These are phyloP conservation scores for Cryptosporidium ubiquitum DNA, from an alignment of 169 alveolate species.

Conservation along the genomic window DNA sequence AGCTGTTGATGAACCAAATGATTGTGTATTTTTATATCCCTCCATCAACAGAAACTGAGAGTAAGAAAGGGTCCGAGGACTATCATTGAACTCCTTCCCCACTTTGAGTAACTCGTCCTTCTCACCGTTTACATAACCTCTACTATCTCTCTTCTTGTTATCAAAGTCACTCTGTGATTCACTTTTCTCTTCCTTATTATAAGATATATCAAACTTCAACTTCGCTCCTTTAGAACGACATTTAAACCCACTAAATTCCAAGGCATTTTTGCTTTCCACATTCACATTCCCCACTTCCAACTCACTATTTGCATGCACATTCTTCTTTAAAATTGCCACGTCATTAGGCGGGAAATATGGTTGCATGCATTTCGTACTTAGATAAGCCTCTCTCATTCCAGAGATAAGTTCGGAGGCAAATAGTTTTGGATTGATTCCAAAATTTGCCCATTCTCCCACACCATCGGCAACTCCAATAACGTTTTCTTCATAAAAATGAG, in stretches of 20 bases:
- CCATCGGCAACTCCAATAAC: constrained; percentile 86
- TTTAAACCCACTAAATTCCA: neutral
- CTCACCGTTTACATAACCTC: no score
- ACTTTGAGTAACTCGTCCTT: neutral
- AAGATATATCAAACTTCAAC: neutral
- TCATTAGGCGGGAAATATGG: constrained; percentile 3
- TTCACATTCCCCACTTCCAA: neutral
- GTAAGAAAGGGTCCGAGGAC: neutral
- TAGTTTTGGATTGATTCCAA: constrained; percentile 79
- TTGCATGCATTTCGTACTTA: constrained; percentile 13
- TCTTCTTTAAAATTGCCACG: constrained; percentile 28
- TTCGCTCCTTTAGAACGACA: constrained; percentile 5
- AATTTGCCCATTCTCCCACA: constrained; percentile 82
- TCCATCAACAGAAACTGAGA: constrained; percentile 56
- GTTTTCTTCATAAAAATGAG: constrained; percentile 79
- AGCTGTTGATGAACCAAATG: constrained; percentile 79
- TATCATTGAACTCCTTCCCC: neutral
- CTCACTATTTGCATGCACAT: constrained; percentile 3
- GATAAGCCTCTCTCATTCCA: constrained; percentile 76
- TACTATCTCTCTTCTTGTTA: no score
- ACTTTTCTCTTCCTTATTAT: neutral
- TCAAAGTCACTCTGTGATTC: neutral
- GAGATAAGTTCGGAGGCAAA: constrained; percentile 80
- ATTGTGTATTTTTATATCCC: constrained; percentile 65
- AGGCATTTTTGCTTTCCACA: neutral